A percentile compares a stretch with the other conserved stretches of the same genome.
Evolutionary conservation across 371 early-diverging fungal genomes (phyloP).

Genomic region (Quaeritorhiza haematococci): DNA sequence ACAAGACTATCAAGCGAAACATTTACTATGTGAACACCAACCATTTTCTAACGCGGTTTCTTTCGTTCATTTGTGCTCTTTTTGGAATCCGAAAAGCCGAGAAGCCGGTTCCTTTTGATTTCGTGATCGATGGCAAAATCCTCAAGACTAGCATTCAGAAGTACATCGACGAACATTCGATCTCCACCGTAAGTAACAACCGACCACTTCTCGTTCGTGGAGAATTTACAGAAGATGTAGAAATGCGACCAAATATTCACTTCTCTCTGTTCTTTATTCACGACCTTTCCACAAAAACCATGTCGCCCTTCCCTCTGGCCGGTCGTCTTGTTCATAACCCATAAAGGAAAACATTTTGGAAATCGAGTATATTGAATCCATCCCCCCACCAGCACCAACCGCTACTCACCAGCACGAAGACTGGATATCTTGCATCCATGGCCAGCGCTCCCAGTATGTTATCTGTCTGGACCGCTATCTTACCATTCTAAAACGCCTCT

Average conservation of each 20-base stretch:
- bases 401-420: slow-evolving; percentile 83
- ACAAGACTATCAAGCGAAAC: no score
- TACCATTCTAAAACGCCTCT: not conserved
- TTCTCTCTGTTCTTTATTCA: not conserved
- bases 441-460: not conserved
- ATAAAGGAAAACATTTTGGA: slow-evolving; percentile 73
- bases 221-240: slow-evolving; percentile 1
- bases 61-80: not conserved
- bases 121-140: slow-evolving; percentile 83
- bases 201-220: not conserved
- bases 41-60: slow-evolving; percentile 12
- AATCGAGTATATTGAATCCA: slow-evolving; percentile 87
- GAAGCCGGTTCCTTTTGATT: slow-evolving; percentile 83
- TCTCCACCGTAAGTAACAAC: slow-evolving; percentile 75
- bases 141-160: slow-evolving; percentile 68
- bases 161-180: slow-evolving; percentile 60
- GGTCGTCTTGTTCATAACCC: slow-evolving; percentile 2
- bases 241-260: not conserved
- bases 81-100: no score
- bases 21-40: not conserved
- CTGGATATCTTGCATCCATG: slow-evolving; percentile 78
- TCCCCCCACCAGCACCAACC: slow-evolving; percentile 76
- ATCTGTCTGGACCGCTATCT: no score
- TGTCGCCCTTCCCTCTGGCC: no score
- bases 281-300: not conserved